Evolutionary conservation across 2,329 filamentous ascomycete species (phyloP).

Genomic region (Lecanicillium sp.): DNA sequence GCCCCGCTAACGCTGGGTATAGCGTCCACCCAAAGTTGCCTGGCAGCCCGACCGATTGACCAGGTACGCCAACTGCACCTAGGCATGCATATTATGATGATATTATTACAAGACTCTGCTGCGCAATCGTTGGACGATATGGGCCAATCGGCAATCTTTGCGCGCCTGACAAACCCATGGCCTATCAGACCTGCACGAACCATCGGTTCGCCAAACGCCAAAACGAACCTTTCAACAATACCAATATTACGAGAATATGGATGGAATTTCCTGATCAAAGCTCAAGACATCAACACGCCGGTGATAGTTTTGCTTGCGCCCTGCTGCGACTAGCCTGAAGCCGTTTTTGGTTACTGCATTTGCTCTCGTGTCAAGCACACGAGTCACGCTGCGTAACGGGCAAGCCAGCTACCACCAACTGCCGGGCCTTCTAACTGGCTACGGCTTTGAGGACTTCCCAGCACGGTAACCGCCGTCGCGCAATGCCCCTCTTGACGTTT

Average conservation of each 20-base stretch:
- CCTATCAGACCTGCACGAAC: too few species aligned
- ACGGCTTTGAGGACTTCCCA: neutral
- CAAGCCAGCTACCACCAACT: neutral
- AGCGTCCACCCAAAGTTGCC: neutral
- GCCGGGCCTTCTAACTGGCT: neutral
- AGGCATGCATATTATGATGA: neutral
- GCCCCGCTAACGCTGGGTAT: too few species aligned
- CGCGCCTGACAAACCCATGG: too few species aligned
- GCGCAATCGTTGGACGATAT: neutral
- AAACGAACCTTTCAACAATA: too few species aligned
- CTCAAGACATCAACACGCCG: too few species aligned
- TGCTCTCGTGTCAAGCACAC: neutral
- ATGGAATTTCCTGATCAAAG: too few species aligned
- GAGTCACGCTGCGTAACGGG: neutral
- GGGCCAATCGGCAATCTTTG: neutral
- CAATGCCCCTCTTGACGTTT: neutral
- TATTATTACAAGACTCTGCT: neutral
- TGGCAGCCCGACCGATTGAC: neutral
- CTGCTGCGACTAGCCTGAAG: too few species aligned
- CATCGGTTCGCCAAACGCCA: too few species aligned
- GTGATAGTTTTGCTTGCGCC: too few species aligned
- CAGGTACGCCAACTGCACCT: too few species aligned
- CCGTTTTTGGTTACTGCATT: too few species aligned
- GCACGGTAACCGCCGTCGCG: neutral
- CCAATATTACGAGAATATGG: too few species aligned